These are phyloP conservation scores for Sporobolomyces pararoseus DNA, from an alignment of 768 basidiomycete genomes.

Conservation along the genomic window DNA sequence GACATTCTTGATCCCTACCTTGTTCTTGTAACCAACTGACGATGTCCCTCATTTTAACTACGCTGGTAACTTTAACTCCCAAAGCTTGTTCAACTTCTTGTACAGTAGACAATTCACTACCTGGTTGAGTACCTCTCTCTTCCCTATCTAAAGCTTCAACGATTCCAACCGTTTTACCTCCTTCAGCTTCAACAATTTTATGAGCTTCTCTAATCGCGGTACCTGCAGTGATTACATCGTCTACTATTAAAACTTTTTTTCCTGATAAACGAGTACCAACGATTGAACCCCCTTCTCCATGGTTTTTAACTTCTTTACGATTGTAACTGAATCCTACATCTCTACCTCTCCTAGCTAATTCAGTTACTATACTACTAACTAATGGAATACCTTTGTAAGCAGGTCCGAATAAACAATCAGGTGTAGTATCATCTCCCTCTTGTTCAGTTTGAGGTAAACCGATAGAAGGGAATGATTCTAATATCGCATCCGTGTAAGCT, in stretches of 20 bases:
- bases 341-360: conserved; percentile 62
- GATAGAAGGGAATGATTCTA: conserved; percentile 51
- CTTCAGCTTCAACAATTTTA: conserved; percentile 67
- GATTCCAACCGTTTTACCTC: conserved; percentile 72
- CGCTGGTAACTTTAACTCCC: conserved; percentile 68
- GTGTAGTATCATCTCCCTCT: background rate
- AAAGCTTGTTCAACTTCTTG: conserved; percentile 73
- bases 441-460: conserved; percentile 50
- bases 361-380: conserved; percentile 74
- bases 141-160: conserved; percentile 81
- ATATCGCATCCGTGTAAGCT: conserved; percentile 79
- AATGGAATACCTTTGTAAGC: conserved; percentile 97
- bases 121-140: conserved; percentile 71
- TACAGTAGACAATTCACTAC: conserved; percentile 69
- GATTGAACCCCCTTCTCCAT: conserved; percentile 88
- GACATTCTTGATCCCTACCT: conserved; percentile 59
- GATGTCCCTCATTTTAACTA: conserved; percentile 79
- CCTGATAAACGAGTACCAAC: conserved; percentile 81
- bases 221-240: conserved; percentile 91
- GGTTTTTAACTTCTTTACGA: conserved; percentile 90
- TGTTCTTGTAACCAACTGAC: conserved; percentile 75
- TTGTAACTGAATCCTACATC: conserved; percentile 83
- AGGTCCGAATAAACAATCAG: conserved; percentile 85
- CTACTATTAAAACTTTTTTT: conserved; percentile 77
- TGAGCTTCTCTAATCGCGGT: conserved; percentile 83